phyloP scores from a whole-genome alignment of 1,284 basidiomycete genomes.

The Tilletia caries region DNA sequence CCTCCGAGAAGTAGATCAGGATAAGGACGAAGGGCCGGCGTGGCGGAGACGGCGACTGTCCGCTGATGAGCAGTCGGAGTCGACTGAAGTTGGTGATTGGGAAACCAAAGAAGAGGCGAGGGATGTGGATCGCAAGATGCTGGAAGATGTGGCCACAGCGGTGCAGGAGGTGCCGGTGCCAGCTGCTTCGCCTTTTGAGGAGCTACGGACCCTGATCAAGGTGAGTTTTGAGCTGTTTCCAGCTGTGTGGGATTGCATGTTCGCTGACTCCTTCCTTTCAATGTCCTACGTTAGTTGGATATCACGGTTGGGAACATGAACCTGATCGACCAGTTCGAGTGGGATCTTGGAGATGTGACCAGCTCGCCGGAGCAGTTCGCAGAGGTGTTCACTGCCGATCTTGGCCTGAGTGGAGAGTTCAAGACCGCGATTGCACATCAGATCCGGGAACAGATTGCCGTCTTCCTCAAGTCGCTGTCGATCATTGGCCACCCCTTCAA shows the following conservation, averaged over 20 bases:
- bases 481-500: slow-evolving; percentile 83
- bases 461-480: slow-evolving; percentile 86
- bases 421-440: slow-evolving; percentile 92
- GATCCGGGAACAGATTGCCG: slow-evolving; percentile 90
- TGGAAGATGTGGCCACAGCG: background rate
- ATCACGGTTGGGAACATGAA: slow-evolving; percentile 91
- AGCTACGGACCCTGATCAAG: slow-evolving; percentile 13
- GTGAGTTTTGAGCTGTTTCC: background rate
- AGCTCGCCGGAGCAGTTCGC: slow-evolving; percentile 91
- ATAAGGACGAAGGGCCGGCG: too few species aligned
- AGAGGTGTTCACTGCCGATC: slow-evolving; percentile 76
- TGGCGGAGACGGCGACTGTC: too few species aligned
- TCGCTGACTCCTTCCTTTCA: background rate
- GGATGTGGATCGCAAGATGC: background rate
- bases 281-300: slow-evolving; percentile 66
- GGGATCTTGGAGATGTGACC: slow-evolving; percentile 79
- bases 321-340: slow-evolving; percentile 95
- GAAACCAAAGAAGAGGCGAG: background rate
- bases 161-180: background rate
- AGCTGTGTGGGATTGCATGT: background rate
- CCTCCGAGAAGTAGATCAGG: too few species aligned
- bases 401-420: slow-evolving; percentile 80
- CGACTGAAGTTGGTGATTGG: background rate
- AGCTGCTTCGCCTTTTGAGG: background rate
- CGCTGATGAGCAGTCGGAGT: background rate